Base-by-base conservation (phyloP, 192 early-diverging fungal genomes). In the Gonapodya prolifera region DNA sequence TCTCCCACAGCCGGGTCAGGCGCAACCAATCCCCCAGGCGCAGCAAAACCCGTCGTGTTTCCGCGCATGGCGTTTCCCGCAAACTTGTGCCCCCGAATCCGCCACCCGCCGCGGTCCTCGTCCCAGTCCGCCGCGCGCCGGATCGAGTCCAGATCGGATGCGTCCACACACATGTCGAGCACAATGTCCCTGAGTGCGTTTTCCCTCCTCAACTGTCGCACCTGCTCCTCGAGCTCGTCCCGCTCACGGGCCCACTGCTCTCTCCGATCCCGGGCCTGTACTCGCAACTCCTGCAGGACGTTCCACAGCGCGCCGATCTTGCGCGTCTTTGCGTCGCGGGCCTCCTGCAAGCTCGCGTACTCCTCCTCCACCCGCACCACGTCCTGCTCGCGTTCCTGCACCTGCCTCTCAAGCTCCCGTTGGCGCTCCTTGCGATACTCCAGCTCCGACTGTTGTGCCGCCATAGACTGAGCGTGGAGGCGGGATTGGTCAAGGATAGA, bases 281-380 rank as follows among this genome's bases (percentile, higher is more conserved):
- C 80, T 75, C 88, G 85, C 45, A 84, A 80, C 8, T 71, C 75
- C 75, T 79, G 81, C 32, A 88, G 69, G 61, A 91, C 69, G 13
- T 79, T 78, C 82, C 88, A 90, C 16, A 90, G 82, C 76, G 87
- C 86, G 75, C 85, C 88, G 16, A 90, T 76, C 78, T 90, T 90
- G 30, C 79, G 75, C 13, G 87, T 88, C 79, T 90, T 89, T 34
- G 85, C 85, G 2, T 84, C 84, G 34, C 85, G 87, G 78, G 88
- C 88, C 82, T 90, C 89, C 79, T 90, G 88, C 29, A 90, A 78
- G 2, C 83, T 84, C 2, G 83, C 77, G 75, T 84, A 90, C 80
- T 87, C 83, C 75, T 90, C 89, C 78, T 90, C 89, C 69, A 90
- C 89, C 77, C 88, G 88, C 28, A 90, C 77, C 76, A 85, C 84